Base-by-base conservation (phyloP, 75 land plant genomes). In the Pinus taeda region DNA sequence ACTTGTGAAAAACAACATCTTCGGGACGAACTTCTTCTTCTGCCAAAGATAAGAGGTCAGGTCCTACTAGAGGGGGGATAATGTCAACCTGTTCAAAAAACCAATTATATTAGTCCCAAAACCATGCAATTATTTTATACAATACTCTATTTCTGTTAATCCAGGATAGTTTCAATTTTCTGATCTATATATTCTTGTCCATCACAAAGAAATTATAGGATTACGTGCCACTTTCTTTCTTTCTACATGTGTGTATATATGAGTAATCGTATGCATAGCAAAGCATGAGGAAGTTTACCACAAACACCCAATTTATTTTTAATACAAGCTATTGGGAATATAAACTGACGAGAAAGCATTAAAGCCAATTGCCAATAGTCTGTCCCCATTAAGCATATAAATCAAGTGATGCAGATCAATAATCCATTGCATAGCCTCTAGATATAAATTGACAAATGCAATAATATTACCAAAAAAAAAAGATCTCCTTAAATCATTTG, bases 1-100 rank as follows among this genome's bases (percentile, higher is more conserved):
- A 97, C 79, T 84, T 93, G 88, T 95, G 98, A 81, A 95, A 95
- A 71, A 93, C 90, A 21, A 97, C 75, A 85, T 97, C 99, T 64
- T 95, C 98, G 17, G 99, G 98, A 59, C 98, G 86, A 49, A 97
- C 96, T 60, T 97, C 99, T 20, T 76, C 84, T 84, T 95, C 96
- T 37, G 89, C 93, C 82, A 95, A 73, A 20, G 89, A 82, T 37
- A 95, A 78, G 33, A 97, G 89, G 75, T 95, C 94, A 58, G 77
- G 78, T 24, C 96, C 96, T 73, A 95, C 85, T 39, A 91, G 81
- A 57, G 80, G 79, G 65, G 80, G 24, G 73, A 56, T 82, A 79
- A 80, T 79, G 42, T 91, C 89, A 58, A 90, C 82, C 95, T 92
- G 86, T 33, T 57, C 3, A 79, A 8, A 77, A 8, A 69, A 20